Evolutionary conservation across 2,329 filamentous ascomycete species (phyloP).

Genomic region (Clonostachys chloroleuca): DNA sequence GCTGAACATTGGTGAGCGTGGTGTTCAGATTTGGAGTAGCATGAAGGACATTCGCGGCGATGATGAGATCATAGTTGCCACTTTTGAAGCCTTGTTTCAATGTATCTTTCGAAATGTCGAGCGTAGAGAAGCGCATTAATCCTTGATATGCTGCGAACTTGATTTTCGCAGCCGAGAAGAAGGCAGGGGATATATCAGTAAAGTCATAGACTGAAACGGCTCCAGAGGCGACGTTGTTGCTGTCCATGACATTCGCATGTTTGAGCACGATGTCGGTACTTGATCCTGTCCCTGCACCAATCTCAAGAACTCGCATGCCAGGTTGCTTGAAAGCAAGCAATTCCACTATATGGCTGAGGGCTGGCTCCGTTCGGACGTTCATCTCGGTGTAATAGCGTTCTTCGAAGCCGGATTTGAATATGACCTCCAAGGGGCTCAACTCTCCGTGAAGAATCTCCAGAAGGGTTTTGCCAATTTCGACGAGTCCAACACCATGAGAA

Average conservation of each 20-base stretch:
- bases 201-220: slow-evolving; percentile 26
- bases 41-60: slow-evolving; percentile 4
- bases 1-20: neutral
- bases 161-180: slow-evolving; percentile 28
- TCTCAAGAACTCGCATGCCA: slow-evolving; percentile 25
- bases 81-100: neutral
- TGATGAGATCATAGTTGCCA: slow-evolving; percentile 1
- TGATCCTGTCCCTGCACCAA: slow-evolving; percentile 26
- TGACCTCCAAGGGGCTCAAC: too few species aligned
- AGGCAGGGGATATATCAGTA: slow-evolving; percentile 36
- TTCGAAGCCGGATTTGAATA: too few species aligned
- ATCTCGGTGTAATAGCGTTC: too few species aligned
- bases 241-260: slow-evolving; percentile 34
- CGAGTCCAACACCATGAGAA: too few species aligned
- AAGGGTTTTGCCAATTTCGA: too few species aligned
- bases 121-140: slow-evolving; percentile 3
- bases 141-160: slow-evolving; percentile 10
- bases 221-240: slow-evolving; percentile 25
- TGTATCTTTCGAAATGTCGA: slow-evolving; percentile 1
- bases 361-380: too few species aligned
- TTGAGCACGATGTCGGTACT: slow-evolving; percentile 10
- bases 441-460: too few species aligned
- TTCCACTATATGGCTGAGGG: too few species aligned
- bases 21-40: slow-evolving; percentile 1
- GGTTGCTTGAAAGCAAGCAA: slow-evolving; percentile 13